Evolutionary conservation across 2,329 filamentous ascomycete species (phyloP).

Genomic region (Parastagonospora avenae): DNA sequence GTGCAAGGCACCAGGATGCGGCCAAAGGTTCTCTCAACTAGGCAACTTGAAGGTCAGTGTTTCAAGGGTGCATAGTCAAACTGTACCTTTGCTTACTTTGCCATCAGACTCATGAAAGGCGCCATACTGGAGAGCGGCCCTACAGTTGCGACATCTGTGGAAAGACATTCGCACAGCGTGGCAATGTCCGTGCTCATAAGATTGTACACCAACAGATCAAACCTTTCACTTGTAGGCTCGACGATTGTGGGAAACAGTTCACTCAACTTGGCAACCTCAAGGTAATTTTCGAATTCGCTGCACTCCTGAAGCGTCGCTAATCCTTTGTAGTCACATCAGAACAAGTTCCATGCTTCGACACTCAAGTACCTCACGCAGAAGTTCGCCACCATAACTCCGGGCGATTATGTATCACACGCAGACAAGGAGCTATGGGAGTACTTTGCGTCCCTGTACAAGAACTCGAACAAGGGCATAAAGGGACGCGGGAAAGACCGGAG

Average conservation of each 20-base stretch:
- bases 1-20: constrained; percentile 75
- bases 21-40: constrained; percentile 82
- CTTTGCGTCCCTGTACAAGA: constrained; percentile 89
- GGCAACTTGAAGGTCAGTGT: constrained; percentile 81
- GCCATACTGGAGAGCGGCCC: constrained; percentile 86
- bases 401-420: constrained; percentile 66
- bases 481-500: constrained; percentile 85
- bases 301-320: background rate
- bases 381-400: constrained; percentile 68
- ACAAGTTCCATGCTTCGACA: constrained; percentile 85
- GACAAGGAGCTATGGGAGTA: constrained; percentile 84
- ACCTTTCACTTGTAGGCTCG: constrained; percentile 79
- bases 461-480: constrained; percentile 98
- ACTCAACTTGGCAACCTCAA: constrained; percentile 92
- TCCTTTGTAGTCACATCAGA: constrained; percentile 75
- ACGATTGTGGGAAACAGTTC: constrained; percentile 85
- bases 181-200: constrained; percentile 83
- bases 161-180: constrained; percentile 82
- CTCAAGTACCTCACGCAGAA: constrained; percentile 71
- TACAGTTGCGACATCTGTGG: constrained; percentile 80
- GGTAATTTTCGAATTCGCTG: constrained; percentile 51
- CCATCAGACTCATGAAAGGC: constrained; percentile 78
- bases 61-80: no score
- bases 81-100: constrained; percentile 12
- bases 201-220: constrained; percentile 79